Base-by-base conservation (phyloP, 805 yeast genomes). In the Candida ascalaphidarum region DNA sequence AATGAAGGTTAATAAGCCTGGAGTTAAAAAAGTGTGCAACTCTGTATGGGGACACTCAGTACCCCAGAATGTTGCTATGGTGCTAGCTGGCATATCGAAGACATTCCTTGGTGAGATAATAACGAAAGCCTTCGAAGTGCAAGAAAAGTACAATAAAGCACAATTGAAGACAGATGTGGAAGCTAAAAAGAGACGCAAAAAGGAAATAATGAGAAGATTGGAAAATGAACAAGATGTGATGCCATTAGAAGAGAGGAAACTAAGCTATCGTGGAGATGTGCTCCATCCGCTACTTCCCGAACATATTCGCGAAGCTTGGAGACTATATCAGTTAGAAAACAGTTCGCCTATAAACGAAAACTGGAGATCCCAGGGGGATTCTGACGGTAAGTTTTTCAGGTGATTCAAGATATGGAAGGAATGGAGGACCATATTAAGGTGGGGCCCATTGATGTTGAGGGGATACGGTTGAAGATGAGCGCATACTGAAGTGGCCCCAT, bases 41-140 rank as follows among this genome's bases (percentile, higher is more conserved):
- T 71, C 81, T 16, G 80, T 81, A 0, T 60, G 84, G 27, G 86
- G 85, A 23, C 95, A 86, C 48, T 74, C 78, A 25, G 75, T 86
- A 8, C 77, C 89, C 2, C 82, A 72, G 33, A 81, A 81, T 36
- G 78, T 85, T 14, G 81, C 94, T 0, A 77, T 83, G 29, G 77
- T 85, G 7, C 53, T 88, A 26, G 82, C 89, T 5, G 95, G 96
- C 50, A 69, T 85, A 31, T 81, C 94, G 2, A 88, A 88, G 48
- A 81, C 84, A 41, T 78, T 83, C 48, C 69, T 86, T n/a, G 95
- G 95, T 9, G 96, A 88, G 42, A 70, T 88, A 11, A 80, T 88
- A 9, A 94, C 88, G 36, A 65, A 74, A 43, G 94, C 95, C 0
- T 66, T 78, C 36, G 80, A 74, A 29, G 74, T 82, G 1, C 88